Percentiles rank a stretch among this genome's conserved stretches.
phyloP scores from a whole-genome alignment of 2,329 filamentous ascomycete genomes.

The Graphilbum ipis-grandicollis region DNA sequence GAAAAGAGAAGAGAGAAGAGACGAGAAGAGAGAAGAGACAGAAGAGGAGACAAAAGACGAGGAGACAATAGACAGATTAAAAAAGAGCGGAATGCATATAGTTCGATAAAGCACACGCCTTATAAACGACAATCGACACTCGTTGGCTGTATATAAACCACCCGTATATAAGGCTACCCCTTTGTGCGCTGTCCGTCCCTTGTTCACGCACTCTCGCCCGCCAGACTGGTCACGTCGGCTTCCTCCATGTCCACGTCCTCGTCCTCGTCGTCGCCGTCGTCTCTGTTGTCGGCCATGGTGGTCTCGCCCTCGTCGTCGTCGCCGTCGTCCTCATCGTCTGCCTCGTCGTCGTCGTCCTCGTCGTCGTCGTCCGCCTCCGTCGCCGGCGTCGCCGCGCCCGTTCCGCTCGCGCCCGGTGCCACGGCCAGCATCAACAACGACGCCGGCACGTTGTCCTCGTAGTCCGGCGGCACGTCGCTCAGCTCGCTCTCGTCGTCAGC shows the following conservation, averaged over 20 bases:
- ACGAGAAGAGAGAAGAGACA: background rate
- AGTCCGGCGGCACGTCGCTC: slow-evolving; percentile 43
- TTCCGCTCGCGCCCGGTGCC: slow-evolving; percentile 15
- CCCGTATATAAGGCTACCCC: no score
- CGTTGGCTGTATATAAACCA: no score
- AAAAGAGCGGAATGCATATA: background rate
- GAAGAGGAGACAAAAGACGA: background rate
- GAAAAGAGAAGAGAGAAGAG: background rate
- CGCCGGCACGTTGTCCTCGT: slow-evolving; percentile 38
- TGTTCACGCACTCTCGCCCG: no score
- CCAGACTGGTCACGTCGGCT: background rate
- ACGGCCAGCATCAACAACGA: slow-evolving; percentile 36
- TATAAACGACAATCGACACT: no score
- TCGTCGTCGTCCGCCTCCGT: slow-evolving; percentile 14
- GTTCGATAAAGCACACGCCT: no score
- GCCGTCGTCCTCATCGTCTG: slow-evolving; percentile 1
- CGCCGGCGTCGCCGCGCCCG: slow-evolving; percentile 8
- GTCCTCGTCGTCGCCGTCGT: background rate
- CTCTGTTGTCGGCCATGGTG: background rate
- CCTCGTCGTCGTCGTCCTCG: slow-evolving; percentile 8
- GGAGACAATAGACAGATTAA: background rate
- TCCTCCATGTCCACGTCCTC: background rate
- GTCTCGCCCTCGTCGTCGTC: background rate
- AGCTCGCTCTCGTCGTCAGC: slow-evolving; percentile 55
- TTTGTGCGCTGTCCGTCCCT: no score